Evolutionary conservation across 75 land plant species (phyloP).

Genomic region (Azolla pinnata): DNA sequence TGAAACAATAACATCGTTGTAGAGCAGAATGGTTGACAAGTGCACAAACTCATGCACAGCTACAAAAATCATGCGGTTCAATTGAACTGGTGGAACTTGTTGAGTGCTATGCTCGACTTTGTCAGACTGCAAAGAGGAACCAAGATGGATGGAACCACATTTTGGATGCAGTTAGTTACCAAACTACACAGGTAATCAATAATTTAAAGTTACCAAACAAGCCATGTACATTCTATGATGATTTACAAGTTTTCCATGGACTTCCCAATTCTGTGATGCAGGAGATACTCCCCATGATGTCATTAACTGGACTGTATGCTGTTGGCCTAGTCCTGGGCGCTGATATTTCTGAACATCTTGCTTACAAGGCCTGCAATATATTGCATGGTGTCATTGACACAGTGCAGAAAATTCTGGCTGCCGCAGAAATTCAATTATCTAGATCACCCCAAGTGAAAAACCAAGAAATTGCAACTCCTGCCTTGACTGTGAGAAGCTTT

Average conservation of each 20-base stretch:
- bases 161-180: not conserved
- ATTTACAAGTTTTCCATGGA: too few species aligned
- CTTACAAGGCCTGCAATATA: not conserved
- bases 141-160: slow-evolving; percentile 14
- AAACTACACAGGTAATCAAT: slow-evolving; percentile 3
- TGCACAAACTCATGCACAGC: slow-evolving; percentile 8
- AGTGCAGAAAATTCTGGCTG: not conserved
- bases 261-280: not conserved
- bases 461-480: too few species aligned
- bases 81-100: slow-evolving; percentile 18
- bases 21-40: not conserved
- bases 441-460: too few species aligned
- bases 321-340: slow-evolving; percentile 18
- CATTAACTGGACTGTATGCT: slow-evolving; percentile 12
- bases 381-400: not conserved
- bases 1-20: slow-evolving; percentile 1
- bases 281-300: slow-evolving; percentile 1
- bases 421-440: not conserved
- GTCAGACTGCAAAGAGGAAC: slow-evolving; percentile 12
- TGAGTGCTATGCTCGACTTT: slow-evolving; percentile 25
- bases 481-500: not conserved
- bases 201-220: too few species aligned
- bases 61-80: slow-evolving; percentile 11
- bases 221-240: too few species aligned
- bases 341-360: not conserved